These are phyloP conservation scores for Babesia caballi DNA, from an alignment of 169 alveolate genomes.

Conservation along the genomic window DNA sequence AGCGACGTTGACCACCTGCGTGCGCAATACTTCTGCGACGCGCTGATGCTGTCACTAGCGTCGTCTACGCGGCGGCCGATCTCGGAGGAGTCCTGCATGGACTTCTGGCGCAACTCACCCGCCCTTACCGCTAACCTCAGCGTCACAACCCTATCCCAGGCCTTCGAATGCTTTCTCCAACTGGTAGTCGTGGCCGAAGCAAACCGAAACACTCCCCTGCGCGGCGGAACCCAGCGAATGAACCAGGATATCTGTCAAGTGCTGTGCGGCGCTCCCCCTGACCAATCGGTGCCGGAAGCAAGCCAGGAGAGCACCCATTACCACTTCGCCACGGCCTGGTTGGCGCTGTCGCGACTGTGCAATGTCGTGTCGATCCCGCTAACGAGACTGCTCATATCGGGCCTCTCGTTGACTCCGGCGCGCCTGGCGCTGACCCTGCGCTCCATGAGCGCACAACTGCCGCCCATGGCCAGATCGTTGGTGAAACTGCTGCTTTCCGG, in stretches of 20 bases:
- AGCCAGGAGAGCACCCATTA: neutral
- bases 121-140: conserved; percentile 2
- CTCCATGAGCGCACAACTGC: neutral
- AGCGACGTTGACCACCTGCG: conserved; percentile 9
- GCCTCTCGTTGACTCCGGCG: conserved; percentile 17
- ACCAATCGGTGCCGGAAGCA: too few species aligned
- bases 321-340: neutral
- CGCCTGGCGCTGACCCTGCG: neutral
- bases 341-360: neutral
- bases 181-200: conserved; percentile 2
- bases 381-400: neutral
- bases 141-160: conserved; percentile 4
- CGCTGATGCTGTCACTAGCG: neutral
- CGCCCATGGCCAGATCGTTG: neutral
- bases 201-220: too few species aligned
- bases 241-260: too few species aligned
- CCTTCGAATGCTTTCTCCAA: neutral
- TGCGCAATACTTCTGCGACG: conserved; percentile 17
- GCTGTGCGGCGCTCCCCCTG: too few species aligned
- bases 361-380: conserved; percentile 23
- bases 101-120: neutral
- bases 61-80: neutral
- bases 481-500: neutral
- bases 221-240: neutral
- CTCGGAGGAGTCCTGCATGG: neutral